Evolutionary conservation across 805 yeast species (phyloP).

Genomic region (Yarrowia sp.): DNA sequence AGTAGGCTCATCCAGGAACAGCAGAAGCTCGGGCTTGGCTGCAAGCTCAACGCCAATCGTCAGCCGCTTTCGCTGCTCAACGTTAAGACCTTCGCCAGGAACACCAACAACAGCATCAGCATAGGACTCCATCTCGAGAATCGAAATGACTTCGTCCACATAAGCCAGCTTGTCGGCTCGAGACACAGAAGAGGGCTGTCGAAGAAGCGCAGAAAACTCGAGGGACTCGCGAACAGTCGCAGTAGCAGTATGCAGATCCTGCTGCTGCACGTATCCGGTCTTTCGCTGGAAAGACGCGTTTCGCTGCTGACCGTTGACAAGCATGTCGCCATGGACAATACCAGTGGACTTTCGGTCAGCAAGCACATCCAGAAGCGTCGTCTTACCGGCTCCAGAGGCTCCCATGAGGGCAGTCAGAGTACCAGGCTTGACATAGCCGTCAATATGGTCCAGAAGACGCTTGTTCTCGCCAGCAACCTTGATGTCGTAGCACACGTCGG

Average conservation of each 20-base stretch:
- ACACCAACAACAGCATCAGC: constrained; percentile 75
- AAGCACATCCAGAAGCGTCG: constrained; percentile 67
- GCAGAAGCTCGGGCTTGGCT: constrained; percentile 58
- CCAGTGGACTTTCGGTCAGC: constrained; percentile 71
- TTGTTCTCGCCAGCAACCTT: constrained; percentile 60
- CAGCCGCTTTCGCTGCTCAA: constrained; percentile 60
- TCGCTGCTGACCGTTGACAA: constrained; percentile 61
- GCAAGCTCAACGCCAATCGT: constrained; percentile 67
- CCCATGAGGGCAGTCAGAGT: constrained; percentile 78
- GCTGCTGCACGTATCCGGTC: constrained; percentile 76
- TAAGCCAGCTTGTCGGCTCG: constrained; percentile 58
- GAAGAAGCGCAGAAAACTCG: constrained; percentile 60
- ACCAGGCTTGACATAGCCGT: constrained; percentile 83
- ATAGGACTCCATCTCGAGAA: constrained; percentile 61
- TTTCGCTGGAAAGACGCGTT: constrained; percentile 62
- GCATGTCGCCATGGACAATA: constrained; percentile 63
- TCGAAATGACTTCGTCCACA: constrained; percentile 61
- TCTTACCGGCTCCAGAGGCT: constrained; percentile 80
- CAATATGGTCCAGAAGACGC: constrained; percentile 60
- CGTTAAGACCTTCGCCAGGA: constrained; percentile 66
- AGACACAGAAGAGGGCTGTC: constrained; percentile 58
- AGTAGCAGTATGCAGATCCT: constrained; percentile 64
- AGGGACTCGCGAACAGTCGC: constrained; percentile 73
- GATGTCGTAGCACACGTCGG: constrained; percentile 67
- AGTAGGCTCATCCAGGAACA: constrained; percentile 67